Evolutionary conservation across 345 rosid species (phyloP).

Genomic region (Gossypium mustelinum): DNA sequence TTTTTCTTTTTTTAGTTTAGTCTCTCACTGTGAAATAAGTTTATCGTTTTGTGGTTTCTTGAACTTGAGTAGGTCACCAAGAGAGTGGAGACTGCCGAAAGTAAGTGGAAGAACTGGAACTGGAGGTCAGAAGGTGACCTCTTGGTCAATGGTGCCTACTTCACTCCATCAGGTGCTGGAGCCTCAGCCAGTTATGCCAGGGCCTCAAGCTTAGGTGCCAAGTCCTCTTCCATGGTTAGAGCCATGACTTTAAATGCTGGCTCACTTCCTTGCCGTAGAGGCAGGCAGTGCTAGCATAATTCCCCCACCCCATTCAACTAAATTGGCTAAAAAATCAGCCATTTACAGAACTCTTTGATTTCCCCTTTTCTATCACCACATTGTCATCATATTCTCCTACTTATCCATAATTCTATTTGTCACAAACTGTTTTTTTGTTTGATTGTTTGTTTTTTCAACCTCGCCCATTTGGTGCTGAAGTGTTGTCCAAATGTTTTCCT

Average conservation of each 20-base stretch:
- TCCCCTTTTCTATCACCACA: constrained; percentile 34
- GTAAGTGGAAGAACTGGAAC: constrained; percentile 71
- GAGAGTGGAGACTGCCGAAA: constrained; percentile 61
- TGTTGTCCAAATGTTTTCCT: constrained; percentile 44
- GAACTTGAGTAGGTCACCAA: constrained; percentile 66
- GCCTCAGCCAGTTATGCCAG: constrained; percentile 81
- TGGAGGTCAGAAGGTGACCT: constrained; percentile 95
- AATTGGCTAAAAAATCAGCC: constrained; percentile 25
- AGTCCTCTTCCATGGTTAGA: constrained; percentile 72
- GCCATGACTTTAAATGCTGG: constrained; percentile 77
- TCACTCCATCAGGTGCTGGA: constrained; percentile 82
- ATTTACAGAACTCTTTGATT: constrained; percentile 34
- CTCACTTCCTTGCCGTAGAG: constrained; percentile 59
- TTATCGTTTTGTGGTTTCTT: not conserved
- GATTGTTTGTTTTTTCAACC: constrained; percentile 39
- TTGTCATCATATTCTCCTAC: constrained; percentile 27
- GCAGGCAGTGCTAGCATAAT: constrained; percentile 38
- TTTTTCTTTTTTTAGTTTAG: too few relatives aligned
- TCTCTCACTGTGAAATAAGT: not conserved
- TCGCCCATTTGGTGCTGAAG: constrained; percentile 82
- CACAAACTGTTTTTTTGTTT: constrained; percentile 14
- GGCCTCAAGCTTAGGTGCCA: constrained; percentile 90
- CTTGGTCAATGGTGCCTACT: constrained; percentile 82
- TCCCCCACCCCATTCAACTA: not conserved
- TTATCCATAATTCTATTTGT: constrained; percentile 12